Base-by-base conservation (phyloP, 495 filamentous ascomycete genomes). In the Aspergillus sparsus region DNA sequence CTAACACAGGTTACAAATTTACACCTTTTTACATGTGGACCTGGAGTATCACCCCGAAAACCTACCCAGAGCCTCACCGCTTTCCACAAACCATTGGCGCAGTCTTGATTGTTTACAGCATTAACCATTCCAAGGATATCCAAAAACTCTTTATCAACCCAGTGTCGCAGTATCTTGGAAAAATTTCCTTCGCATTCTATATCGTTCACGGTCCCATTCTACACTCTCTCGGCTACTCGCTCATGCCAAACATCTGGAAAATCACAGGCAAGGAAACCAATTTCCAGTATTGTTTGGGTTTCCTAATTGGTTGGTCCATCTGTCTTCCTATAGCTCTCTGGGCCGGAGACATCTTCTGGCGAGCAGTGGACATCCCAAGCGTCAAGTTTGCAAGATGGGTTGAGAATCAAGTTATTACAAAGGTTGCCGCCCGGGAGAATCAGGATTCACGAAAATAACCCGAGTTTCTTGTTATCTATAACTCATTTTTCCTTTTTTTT, bases 181-280 rank as follows among this genome's bases (percentile, higher is more conserved):
- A 81, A 27, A 78, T 89, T 46, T 87, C 84, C 0, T 89, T 79
- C 63, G 77, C 83, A 10, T 81, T 89, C 15, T 89, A 89, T 56
- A 77, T 89, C 44, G 81, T 88, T 13, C 86, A 89, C 60, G 84
- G 83, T 6, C 83, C 83, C 3, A 78, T 85, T 16, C 73, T 85
- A 2, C 76, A 76, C 52, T 72, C 77, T 0, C 71, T 82, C 52
- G 79, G 81, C 36, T 79, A 77, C 53, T 64, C 69, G 0, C 65
- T 85, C 50, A 74, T 85, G 70, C 73, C 75, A 34, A 80, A 75
- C 34, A 78, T 85, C 58, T 84, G 83, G 77, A 68, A 69, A 5
- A 47, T 83, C n/a, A 76, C 79, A 0, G 85, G 83, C 44, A 75
- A 80, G 49, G 73, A 80, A 55, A 82, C 78, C 5, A 66, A 85